These are phyloP conservation scores for Fusarium heterosporum DNA, from an alignment of 2,329 filamentous ascomycete species.

Conservation along the genomic window DNA sequence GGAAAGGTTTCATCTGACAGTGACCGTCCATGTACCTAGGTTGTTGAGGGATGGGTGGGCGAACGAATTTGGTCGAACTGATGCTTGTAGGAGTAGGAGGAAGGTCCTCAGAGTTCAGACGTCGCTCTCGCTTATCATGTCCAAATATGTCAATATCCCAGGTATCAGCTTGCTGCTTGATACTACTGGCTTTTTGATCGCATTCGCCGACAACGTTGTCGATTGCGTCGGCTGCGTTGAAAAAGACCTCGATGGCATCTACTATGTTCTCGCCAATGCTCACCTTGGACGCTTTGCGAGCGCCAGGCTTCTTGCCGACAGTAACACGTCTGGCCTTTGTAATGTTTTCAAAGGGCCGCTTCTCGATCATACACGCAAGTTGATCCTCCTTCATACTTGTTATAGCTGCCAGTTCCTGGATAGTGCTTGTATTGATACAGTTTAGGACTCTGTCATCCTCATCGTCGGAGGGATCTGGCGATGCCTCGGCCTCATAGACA, in stretches of 20 bases:
- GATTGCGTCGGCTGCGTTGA: constrained; percentile 82
- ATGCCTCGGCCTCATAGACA: constrained; percentile 53
- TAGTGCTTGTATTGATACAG: constrained; percentile 84
- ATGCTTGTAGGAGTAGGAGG: constrained; percentile 59
- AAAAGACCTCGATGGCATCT: constrained; percentile 73
- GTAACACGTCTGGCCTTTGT: constrained; percentile 75
- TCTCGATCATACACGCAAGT: constrained; percentile 75
- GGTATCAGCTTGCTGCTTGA: constrained; percentile 59
- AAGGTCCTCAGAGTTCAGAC: constrained; percentile 51
- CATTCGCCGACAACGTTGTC: constrained; percentile 84
- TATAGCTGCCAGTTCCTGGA: constrained; percentile 83
- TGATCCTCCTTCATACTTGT: constrained; percentile 78
- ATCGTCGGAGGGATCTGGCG: constrained; percentile 47
- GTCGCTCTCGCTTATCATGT: constrained; percentile 51
- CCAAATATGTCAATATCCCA: constrained; percentile 65
- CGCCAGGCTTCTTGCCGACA: constrained; percentile 60
- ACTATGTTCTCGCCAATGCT: constrained; percentile 66
- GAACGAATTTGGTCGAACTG: constrained; percentile 50
- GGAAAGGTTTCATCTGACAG: constrained; percentile 89
- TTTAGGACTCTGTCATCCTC: constrained; percentile 68
- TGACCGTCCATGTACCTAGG: constrained; percentile 81
- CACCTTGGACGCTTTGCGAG: constrained; percentile 59
- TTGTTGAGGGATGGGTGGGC: constrained; percentile 67
- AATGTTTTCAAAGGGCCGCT: constrained; percentile 79
- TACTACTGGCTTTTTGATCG: constrained; percentile 73